Base-by-base conservation (phyloP, 371 early-diverging fungal genomes). In the Nematocida ironsii region DNA sequence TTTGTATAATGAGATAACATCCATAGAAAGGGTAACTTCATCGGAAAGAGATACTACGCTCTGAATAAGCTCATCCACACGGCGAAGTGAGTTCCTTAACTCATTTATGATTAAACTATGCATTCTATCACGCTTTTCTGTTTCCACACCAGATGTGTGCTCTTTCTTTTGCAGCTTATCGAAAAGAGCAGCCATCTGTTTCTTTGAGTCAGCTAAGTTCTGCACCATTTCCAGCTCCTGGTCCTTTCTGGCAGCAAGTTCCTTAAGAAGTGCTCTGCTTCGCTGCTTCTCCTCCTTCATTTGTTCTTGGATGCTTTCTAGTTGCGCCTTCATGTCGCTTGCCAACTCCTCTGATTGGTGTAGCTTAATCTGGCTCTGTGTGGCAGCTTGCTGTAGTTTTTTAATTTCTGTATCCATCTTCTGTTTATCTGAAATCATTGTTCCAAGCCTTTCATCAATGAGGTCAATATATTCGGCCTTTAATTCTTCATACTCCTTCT, bases 401-500 rank as follows among this genome's bases (percentile, higher is more conserved):
- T 81, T 83, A 16, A 72, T 84, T 39, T 54, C 73, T 5, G 60
- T 33, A 33, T 74, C 61, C 20, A 80, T 56, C 61, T 73, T 60
- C 11, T 68, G 57, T 62, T 84, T 72, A 3, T 68, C 60, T 45
- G 75, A 62, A 48, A 84, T 72, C 52, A 86, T 83, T 50, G 74
- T 72, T 16, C 83, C 83, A 2, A 85, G 62, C 60, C 83, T 84
- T 33, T 74, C 61, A 62, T 86, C 83, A 6, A 71, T 56, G 66
- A 85, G 27, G 45, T 55, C 48, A 40, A 61, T 40, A 69, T 84
- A 84, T 47, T 86, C 71, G 20, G 64, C 58, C 18, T 70, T 33
- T 42, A 85, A 50, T 20, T 81, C 82, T 47, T 83, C 83, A 18
- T 68, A 82, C 72, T 92, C 91, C 3, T 83, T 57, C 70, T 90